Base-by-base conservation (phyloP, 192 early-diverging fungal genomes). In the Coemansia sp. region DNA sequence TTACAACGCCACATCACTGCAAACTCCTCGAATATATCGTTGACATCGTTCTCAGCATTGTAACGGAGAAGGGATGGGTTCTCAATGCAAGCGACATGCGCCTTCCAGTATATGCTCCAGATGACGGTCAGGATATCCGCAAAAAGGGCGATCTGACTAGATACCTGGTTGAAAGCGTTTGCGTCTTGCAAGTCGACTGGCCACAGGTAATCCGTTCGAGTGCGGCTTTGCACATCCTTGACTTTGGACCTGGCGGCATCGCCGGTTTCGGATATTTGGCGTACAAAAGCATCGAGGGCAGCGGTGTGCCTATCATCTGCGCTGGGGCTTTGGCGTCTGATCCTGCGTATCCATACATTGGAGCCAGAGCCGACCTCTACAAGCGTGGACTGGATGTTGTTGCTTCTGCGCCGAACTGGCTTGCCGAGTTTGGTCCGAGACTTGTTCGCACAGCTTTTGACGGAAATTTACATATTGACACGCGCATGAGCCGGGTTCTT, bases 251-350 rank as follows among this genome's bases (percentile, higher is more conserved):
- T 16, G 91, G 91, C 46, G 90, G 90, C 30, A 70, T 89, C 21
- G 90, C 88, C 9, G 93, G 93, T 33, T 88, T 96, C 72, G 94
- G 93, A 58, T 76, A 82, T 37, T 75, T 96, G 63, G 93, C 92
- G 13, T 84, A 91, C 79, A 86, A 90, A 55, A 93, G 92, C 82
- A 90, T 91, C 79, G 92, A 93, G 58, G 94, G 94, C 49, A 85
- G 85, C 25, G 94, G 94, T 66, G 87, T 88, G 15, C 82, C 84
- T 49, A 56, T 72, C 5, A 46, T 69, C 2, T 66, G 60, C 61
- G 63, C 60, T 13, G 68, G 64, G 3, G 64, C 69, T 15, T 53
- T 76, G 25, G 48, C 48, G 9, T 25, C 61, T 9, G 33, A 21
- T 51, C 82, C 82, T 56, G 68, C 71, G 35, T 87, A 92, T 61